Base-by-base conservation (phyloP, 2,329 filamentous ascomycete species). In the Aspergillus alliaceus region DNA sequence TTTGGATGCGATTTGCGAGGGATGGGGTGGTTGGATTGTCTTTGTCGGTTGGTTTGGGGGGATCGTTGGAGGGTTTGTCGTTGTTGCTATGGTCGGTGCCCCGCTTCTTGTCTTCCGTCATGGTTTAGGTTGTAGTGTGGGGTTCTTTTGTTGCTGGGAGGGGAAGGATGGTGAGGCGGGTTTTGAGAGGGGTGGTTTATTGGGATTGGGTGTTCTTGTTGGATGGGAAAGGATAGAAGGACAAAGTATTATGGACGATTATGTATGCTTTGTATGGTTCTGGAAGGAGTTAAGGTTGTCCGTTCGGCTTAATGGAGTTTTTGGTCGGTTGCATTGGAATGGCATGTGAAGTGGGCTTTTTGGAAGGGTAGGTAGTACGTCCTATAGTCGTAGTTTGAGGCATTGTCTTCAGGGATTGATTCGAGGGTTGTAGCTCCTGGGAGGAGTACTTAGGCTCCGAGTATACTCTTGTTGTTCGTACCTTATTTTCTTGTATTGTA, bases 1-100 rank as follows among this genome's bases (percentile, higher is more conserved):
- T 64, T 53, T 71, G 68, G 40, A 71, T 69, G 25, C 66, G 65
- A 51, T 40, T 53, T 15, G 69, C 50, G 15, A 75, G 54, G 15
- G 69, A 72, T 20, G 58, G 59, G 18, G 54, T 48, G 24, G 58
- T 54, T 59, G 64, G 59, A 34, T 62, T 47, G 24, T 53, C 48
- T 31, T 55, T 51, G 20, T 55, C 27, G 40, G 51, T 51, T 29
- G 32, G 29, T 22, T 60, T 57, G 46, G 47, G 20, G 27, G 57
- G 47, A 39, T 57, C 25, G 35, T 56, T 59, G 52, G 49, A 51
- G 53, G 52, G 12, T 20, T 54, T 4, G 12, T 48, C 20, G 29
- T 15, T 54, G 35, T 40, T 34, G 57, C 58, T 50, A 44, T 54
- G 35, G 44, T 24, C 24, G 24, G 53, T 63, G 59, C 62, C 62